A percentile compares a stretch with the other conserved stretches of the same genome.
Conservation (phyloP, 495 filamentous ascomycete genomes). For the Aspergillus cavernicola region DNA sequence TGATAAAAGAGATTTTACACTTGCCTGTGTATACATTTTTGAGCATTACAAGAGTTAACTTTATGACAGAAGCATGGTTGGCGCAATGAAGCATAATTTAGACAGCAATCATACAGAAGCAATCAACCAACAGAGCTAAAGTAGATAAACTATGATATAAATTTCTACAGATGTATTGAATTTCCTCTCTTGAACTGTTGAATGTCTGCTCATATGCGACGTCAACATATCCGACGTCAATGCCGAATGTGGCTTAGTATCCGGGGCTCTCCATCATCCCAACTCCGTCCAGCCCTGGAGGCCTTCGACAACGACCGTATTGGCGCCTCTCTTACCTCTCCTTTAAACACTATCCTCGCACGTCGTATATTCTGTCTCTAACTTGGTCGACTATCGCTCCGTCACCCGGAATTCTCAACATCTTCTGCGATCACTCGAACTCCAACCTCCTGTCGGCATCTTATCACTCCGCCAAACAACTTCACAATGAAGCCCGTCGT, state of each 20-base stretch:
- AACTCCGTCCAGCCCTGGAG: no score
- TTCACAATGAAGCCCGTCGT: constrained; percentile 88
- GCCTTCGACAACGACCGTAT: neutral
- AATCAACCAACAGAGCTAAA: neutral
- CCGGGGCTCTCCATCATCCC: constrained; percentile 30
- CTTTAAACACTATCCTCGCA: neutral
- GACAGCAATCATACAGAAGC: neutral
- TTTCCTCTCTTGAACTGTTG: no score
- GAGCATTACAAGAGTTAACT: neutral
- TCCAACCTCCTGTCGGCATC: neutral
- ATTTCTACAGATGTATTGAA: no score
- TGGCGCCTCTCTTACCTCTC: neutral
- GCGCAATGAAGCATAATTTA: neutral
- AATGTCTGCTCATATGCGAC: no score
- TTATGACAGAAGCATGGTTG: neutral
- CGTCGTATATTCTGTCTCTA: neutral
- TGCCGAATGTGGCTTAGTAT: constrained; percentile 35
- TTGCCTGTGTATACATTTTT: constrained; percentile 8
- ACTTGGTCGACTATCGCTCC: neutral
- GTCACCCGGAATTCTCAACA: neutral
- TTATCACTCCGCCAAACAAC: neutral
- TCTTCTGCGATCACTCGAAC: neutral
- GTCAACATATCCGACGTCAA: neutral
- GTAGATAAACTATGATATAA: no score
- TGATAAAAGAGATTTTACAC: neutral